Evolutionary conservation across 2,329 filamentous ascomycete species (phyloP).

Genomic region (Septoria petroselini): DNA sequence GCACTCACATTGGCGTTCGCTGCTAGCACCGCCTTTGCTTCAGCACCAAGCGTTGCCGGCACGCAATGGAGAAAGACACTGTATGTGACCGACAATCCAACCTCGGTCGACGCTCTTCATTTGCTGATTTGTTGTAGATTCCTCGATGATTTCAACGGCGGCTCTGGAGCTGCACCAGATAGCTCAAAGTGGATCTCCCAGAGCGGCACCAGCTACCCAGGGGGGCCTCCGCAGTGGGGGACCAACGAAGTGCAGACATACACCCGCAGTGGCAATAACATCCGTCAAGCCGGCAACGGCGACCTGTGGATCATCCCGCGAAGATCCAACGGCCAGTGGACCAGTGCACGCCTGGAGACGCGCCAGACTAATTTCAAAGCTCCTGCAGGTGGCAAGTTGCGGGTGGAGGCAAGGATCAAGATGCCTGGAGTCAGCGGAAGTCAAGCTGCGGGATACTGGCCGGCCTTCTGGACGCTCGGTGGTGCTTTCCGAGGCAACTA

Average conservation of each 20-base stretch:
- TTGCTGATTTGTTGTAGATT: constrained; percentile 1
- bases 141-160: constrained; percentile 40
- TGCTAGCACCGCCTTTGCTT: constrained; percentile 17
- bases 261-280: constrained; percentile 43
- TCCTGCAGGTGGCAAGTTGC: constrained; percentile 29
- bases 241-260: constrained; percentile 51
- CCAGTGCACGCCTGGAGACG: constrained; percentile 28
- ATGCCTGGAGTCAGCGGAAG: constrained; percentile 20
- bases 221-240: constrained; percentile 48
- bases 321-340: constrained; percentile 29
- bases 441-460: constrained; percentile 28
- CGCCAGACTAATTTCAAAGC: constrained; percentile 25
- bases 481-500: constrained; percentile 26
- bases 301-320: constrained; percentile 43
- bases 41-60: constrained; percentile 16
- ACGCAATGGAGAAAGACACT: constrained; percentile 26
- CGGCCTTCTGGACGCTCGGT: constrained; percentile 29
- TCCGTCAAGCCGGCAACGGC: constrained; percentile 41
- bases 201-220: constrained; percentile 48
- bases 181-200: constrained; percentile 46
- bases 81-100: not conserved
- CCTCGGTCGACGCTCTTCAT: not conserved
- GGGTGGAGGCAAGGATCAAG: constrained; percentile 26
- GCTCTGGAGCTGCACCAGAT: constrained; percentile 37
- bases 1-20: constrained; percentile 17